Evolutionary conservation across 129 eudicot genomes (phyloP), one percentile per base, ranked within the genome.

Genomic region (Scalesia atractyloides): DNA sequence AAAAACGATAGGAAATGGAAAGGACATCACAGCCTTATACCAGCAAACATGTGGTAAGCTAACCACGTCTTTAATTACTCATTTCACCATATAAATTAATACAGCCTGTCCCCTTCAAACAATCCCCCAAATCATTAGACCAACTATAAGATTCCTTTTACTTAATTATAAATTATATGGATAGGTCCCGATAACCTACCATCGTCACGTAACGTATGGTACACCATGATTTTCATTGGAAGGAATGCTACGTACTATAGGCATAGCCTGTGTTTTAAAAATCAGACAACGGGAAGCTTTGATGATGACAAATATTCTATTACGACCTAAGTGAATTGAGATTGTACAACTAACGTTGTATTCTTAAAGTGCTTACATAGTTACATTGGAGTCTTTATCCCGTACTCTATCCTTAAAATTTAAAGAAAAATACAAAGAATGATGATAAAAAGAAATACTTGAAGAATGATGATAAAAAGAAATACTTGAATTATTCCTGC

Each of bases 21-120:
- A 78, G 41, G 96, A 89, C 95, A 80, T 91, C 90, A 89, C 91
- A 91, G 85, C 97, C 77, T 72, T 50, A 51, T 63, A 68, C 82
- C 96, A 86, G 94, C 97, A 81, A 73, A 79, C 70, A 85, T 89
- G 82, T 39, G 91, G 80, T 86, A 72, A 89, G 87, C 81, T 56
- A 67, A 80, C 41, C 86, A 83, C 91, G 86, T 89, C 89, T 68
- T 76, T 14, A 70, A 63, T 41, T 8, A 71, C 41, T 61, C 72
- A 59, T 37, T 64, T 22, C 7, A 70, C 37, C 18, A 9, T 24
- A 34, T 78, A 15, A 16, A 20, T 60, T 69, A 77, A 43, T 70
- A 64, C 72, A 78, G 82, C 67, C 81, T 78, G 82, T 78, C 72
- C 47, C 52, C 60, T 61, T 77, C 76, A 77, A 37, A 70, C 53